phyloP scores from a whole-genome alignment of 2,329 filamentous ascomycete species.

The Elsinoe fawcettii region DNA sequence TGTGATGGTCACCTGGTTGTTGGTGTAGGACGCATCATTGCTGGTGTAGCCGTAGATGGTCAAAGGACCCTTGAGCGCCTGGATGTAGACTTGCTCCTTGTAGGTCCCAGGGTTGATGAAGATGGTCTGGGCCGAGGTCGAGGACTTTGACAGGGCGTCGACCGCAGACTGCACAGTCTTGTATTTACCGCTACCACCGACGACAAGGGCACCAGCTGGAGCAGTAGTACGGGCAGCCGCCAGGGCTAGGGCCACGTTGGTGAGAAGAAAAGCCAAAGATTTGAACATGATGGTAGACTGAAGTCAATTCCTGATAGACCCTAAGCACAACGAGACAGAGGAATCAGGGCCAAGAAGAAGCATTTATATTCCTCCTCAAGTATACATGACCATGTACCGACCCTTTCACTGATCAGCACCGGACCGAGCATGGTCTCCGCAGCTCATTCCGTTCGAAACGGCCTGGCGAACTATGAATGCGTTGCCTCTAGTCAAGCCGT shows the following conservation, averaged over 20 bases:
- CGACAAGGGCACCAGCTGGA: constrained; percentile 46
- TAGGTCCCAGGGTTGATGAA: constrained; percentile 57
- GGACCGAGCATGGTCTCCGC: constrained; percentile 10
- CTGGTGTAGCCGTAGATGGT: constrained; percentile 54
- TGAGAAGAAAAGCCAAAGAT: constrained; percentile 15
- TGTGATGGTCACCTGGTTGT: constrained; percentile 53
- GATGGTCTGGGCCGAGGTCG: constrained; percentile 48
- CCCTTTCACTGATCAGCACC: constrained; percentile 1
- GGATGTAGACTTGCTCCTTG: constrained; percentile 52
- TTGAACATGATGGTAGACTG: constrained; percentile 16
- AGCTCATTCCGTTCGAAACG: constrained; percentile 6
- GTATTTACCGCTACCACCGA: constrained; percentile 38
- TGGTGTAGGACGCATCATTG: constrained; percentile 44
- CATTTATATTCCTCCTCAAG: background rate
- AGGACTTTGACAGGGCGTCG: constrained; percentile 47
- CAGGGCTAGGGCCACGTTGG: constrained; percentile 19
- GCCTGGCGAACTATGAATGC: background rate
- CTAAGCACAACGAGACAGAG: background rate
- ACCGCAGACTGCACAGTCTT: constrained; percentile 50
- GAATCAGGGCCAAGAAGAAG: background rate
- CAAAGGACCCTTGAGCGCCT: constrained; percentile 41
- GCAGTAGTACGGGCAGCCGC: constrained; percentile 36
- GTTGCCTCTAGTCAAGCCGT: background rate
- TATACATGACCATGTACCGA: background rate
- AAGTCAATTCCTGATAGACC: constrained; percentile 1